Conservation (phyloP, 129 eudicot genomes). For the Pittosporum tobira region DNA sequence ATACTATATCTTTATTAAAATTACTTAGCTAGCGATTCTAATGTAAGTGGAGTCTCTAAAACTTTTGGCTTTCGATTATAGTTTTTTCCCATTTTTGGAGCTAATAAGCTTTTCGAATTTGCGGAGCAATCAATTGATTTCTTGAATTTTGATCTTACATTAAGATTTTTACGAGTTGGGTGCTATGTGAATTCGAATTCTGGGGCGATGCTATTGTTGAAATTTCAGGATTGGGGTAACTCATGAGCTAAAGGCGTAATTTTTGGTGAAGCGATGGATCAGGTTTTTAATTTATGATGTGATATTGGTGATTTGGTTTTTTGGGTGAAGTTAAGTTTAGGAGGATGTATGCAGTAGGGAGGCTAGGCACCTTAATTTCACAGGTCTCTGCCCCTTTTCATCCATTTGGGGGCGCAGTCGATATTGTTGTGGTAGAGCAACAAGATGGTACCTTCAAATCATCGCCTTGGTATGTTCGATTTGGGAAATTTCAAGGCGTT, state of each 20-base stretch:
- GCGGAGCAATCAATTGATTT: constrained; percentile 6
- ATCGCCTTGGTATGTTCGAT: constrained; percentile 91
- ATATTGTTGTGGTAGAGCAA: constrained; percentile 85
- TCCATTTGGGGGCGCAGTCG: constrained; percentile 98
- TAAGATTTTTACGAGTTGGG: constrained; percentile 4
- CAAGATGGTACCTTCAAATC: constrained; percentile 78
- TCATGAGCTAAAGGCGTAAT: not conserved
- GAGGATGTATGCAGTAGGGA: constrained; percentile 70
- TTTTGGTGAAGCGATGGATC: not conserved
- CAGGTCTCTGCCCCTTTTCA: constrained; percentile 79
- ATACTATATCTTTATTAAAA: not conserved
- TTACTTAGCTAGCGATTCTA: not conserved
- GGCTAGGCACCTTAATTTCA: constrained; percentile 70
- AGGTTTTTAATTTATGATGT: constrained; percentile 6
- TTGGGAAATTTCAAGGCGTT: constrained; percentile 97
- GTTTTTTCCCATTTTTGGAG: too few relatives aligned
- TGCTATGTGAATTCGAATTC: not conserved
- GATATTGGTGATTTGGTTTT: not conserved
- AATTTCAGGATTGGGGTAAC: not conserved
- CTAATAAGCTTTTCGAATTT: not conserved
- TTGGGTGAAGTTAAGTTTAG: not conserved
- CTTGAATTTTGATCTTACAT: not conserved
- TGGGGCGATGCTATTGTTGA: not conserved
- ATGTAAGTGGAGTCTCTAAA: not conserved
- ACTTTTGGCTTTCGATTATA: not conserved